Evolutionary conservation across 2,329 filamentous ascomycete genomes (phyloP), one percentile per base, ranked within the genome.

Genomic region (Sarocladium brachiariae): DNA sequence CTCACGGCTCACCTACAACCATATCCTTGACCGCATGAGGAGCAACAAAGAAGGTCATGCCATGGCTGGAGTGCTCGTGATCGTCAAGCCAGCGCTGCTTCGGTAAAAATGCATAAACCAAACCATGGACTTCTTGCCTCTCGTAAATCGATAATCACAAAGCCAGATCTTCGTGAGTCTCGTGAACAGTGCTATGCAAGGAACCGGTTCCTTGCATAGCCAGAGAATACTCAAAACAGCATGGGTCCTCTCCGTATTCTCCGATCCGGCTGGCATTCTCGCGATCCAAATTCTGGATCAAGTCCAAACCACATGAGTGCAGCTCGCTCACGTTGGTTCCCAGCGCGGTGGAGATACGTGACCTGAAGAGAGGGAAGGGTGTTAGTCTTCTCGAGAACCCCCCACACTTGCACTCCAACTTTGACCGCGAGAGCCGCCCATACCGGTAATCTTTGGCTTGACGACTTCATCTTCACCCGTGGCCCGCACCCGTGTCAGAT

Each of bases 401-500:
- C 39, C 25, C 39, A 43, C 25, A 25, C 39, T 9, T n/a, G 14
- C n/a, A 25, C 10, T 21, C 35, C 7, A 27, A 9, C 16, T 43
- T n/a, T 16, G 21, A 3, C 9, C 43, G 43, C 43, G 11, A 19
- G 16, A 47, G 43, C 43, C 43, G 43, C 43, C 21, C 25, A 7
- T 13, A 19, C 16, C 43, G n/a, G 25, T 47, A 16, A 47, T 47
- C 43, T 31, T 47, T 47, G 43, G 16, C 43, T 47, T 21, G 19
- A 47, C 43, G 43, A 25, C 43, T 33, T 47, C 25, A 14, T n/a
- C n/a, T n/a, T n/a, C n/a, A n/a, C 21, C 27, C 24, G 33, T 33
- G 43, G 43, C 24, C 43, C 43, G 43, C 27, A 31, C 43, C 43
- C 43, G 43, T 47, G 43, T 47, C 43, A 47, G 43, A 47, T 47